phyloP scores from a whole-genome alignment of 2,329 filamentous ascomycete species.

The Penicillium sp. region DNA sequence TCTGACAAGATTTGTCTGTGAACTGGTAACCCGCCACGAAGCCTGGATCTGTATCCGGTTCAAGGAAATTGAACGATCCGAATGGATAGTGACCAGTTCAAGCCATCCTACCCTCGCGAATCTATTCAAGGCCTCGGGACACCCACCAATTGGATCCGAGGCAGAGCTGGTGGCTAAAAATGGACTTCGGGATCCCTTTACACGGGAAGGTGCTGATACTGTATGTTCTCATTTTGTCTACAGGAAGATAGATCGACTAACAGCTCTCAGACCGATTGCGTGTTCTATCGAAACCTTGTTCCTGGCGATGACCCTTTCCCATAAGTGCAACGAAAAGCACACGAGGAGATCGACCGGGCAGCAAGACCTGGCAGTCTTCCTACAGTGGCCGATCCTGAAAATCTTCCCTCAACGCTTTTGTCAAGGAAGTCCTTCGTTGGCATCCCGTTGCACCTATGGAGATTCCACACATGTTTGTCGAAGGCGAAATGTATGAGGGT shows the following conservation, averaged over 20 bases:
- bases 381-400: conserved; percentile 40
- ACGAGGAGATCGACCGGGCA: conserved; percentile 47
- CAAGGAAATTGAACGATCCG: no score
- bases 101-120: neutral
- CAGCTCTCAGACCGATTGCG: conserved; percentile 37
- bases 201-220: conserved; percentile 45
- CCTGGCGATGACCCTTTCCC: conserved; percentile 56
- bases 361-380: conserved; percentile 28
- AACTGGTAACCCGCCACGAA: no score
- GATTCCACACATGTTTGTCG: conserved; percentile 29
- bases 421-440: conserved; percentile 43
- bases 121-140: conserved; percentile 25
- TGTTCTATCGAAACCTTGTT: conserved; percentile 48
- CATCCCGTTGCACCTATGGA: conserved; percentile 37
- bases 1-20: no score
- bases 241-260: neutral
- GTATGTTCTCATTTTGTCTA: conserved; percentile 15
- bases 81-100: neutral
- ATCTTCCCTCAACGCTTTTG: conserved; percentile 39
- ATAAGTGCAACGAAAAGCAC: conserved; percentile 53
- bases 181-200: conserved; percentile 49
- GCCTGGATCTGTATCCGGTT: no score
- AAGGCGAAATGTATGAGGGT: conserved; percentile 28
- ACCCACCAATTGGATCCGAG: conserved; percentile 22
- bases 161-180: conserved; percentile 42